Evolutionary conservation across 2,329 filamentous ascomycete genomes (phyloP), one percentile per base, ranked within the genome.

Genomic region (Mycosphaerelloides madeirae): DNA sequence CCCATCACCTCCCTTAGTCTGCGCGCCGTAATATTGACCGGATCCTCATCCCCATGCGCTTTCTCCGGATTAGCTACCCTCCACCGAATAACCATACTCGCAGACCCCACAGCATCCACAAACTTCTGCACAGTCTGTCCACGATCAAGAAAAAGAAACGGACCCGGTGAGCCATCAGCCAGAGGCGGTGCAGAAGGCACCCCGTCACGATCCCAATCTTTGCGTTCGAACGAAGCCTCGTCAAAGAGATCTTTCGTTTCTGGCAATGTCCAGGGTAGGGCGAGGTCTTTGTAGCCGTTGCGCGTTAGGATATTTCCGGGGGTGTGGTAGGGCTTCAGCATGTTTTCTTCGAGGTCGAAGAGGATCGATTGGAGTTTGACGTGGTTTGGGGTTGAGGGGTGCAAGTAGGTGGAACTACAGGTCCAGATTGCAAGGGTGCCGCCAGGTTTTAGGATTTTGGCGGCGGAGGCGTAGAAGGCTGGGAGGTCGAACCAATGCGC

Each of bases 401-500:
- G 61, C 13, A 50, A 52, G 28, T 53, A 55, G 4, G 64, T 50
- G 1, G 53, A 46, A 5, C 65, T 66, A 3, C 57, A 61, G 0
- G 63, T 63, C 75, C 75, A 80, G 1, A 81, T 43, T 0, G 75
- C 76, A 0, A 80, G 71, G 3, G 68, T 78, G 16, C 77, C 78
- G n/a, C 72, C 72, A 0, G 75, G 73, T 48, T 68, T 71, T 6
- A 81, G 61, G 1, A 74, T 60, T 11, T 62, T 61, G 0, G 70
- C 71, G 0, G 75, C 77, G 0, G 63, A 60, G 2, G 49, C 37
- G 69, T 74, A 80, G 62, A 80, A 80, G 0, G 43, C 42, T 0
- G 64, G 50, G 68, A 79, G 70, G 51, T 80, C 68, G 61, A 81
- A 79, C 78, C 78, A 81, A 58, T 81, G 78, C 0, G 63, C 54